Conservation (phyloP, 2,329 filamentous ascomycete genomes). For the Beauveria caledonica region DNA sequence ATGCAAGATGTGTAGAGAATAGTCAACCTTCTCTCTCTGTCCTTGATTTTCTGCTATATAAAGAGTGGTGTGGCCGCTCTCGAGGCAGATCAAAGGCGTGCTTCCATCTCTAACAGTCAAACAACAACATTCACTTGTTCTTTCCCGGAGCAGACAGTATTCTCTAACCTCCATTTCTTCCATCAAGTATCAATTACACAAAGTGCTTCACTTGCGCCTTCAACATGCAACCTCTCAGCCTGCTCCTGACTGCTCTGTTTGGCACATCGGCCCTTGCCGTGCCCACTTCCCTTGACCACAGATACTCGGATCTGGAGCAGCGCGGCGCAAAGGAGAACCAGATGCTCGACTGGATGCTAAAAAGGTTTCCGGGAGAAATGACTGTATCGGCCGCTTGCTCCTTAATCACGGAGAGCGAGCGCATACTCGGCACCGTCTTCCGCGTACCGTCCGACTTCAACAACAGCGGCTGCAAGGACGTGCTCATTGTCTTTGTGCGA, state of each 20-base stretch:
- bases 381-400: constrained; percentile 14
- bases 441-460: constrained; percentile 13
- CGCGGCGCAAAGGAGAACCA: constrained; percentile 5
- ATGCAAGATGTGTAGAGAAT: background rate
- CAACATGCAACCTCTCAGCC: background rate
- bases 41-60: background rate
- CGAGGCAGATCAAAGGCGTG: too few species aligned
- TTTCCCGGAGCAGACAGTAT: background rate
- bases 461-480: constrained; percentile 18
- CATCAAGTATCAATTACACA: too few species aligned
- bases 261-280: constrained; percentile 1
- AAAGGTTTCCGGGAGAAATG: constrained; percentile 14
- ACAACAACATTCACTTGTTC: background rate
- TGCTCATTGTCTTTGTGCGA: constrained; percentile 22
- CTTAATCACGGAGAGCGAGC: constrained; percentile 12
- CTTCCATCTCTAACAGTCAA: background rate
- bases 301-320: background rate
- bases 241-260: constrained; percentile 3
- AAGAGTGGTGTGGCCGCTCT: background rate
- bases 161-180: too few species aligned
- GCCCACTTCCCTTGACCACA: constrained; percentile 1
- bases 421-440: constrained; percentile 12
- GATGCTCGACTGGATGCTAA: background rate
- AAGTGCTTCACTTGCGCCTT: background rate
- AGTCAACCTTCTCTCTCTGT: background rate